Evolutionary conservation across 2,329 filamentous ascomycete genomes (phyloP).

Genomic region (Cercospora sp.): DNA sequence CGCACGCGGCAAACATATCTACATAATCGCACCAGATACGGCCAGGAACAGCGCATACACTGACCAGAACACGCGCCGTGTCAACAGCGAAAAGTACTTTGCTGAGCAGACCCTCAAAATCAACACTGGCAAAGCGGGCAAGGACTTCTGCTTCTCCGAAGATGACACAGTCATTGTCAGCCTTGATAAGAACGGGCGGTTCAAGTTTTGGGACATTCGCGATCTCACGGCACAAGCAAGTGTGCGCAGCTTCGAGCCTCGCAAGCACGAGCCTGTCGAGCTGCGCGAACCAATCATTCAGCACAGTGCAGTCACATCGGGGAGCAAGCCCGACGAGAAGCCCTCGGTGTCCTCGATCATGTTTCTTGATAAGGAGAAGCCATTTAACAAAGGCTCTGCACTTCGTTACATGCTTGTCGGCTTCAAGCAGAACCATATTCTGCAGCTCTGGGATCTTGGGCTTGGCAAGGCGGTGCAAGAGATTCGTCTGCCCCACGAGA

Average conservation of each 20-base stretch:
- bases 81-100: slow-evolving; percentile 85
- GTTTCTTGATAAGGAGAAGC: slow-evolving; percentile 92
- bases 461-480: slow-evolving; percentile 95
- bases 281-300: slow-evolving; percentile 85
- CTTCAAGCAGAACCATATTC: slow-evolving; percentile 97
- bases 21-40: slow-evolving; percentile 70
- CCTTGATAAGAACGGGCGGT: slow-evolving; percentile 90
- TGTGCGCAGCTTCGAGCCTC: slow-evolving; percentile 47
- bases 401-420: slow-evolving; percentile 94
- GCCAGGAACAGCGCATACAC: slow-evolving; percentile 56
- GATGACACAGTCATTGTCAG: slow-evolving; percentile 94
- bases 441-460: slow-evolving; percentile 97
- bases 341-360: slow-evolving; percentile 95
- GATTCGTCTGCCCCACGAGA: slow-evolving; percentile 81
- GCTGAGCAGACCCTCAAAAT: slow-evolving; percentile 88
- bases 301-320: slow-evolving; percentile 62
- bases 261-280: slow-evolving; percentile 53
- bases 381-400: slow-evolving; percentile 85
- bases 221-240: slow-evolving; percentile 58
- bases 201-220: slow-evolving; percentile 98
- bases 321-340: slow-evolving; percentile 63
- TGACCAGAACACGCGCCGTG: slow-evolving; percentile 54
- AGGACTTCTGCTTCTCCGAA: slow-evolving; percentile 97
- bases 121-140: slow-evolving; percentile 94
- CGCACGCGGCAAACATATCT: slow-evolving; percentile 92